phyloP scores from a whole-genome alignment of 306 rosid species.

The Rubus idaeus region DNA sequence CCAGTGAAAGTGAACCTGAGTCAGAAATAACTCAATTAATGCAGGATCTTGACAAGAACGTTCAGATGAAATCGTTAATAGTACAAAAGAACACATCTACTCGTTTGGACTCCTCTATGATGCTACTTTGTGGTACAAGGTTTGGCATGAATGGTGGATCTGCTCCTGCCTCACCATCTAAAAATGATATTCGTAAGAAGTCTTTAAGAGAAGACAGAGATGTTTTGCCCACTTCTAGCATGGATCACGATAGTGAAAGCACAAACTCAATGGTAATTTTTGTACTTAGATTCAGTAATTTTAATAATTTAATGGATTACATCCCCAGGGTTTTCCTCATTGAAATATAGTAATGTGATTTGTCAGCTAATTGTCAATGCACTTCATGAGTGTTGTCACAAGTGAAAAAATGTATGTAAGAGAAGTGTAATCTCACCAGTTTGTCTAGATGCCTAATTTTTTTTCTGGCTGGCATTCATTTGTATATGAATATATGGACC shows the following conservation, averaged over 20 bases:
- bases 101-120: slow-evolving; percentile 38
- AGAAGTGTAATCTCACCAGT: too few relatives aligned
- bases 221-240: not conserved
- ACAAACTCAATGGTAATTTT: slow-evolving; percentile 43
- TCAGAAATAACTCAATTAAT: slow-evolving; percentile 30
- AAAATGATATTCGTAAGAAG: slow-evolving; percentile 16
- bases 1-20: slow-evolving; percentile 36
- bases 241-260: slow-evolving; percentile 27
- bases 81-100: slow-evolving; percentile 17
- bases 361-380: too few relatives aligned
- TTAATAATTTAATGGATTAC: too few relatives aligned
- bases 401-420: too few relatives aligned
- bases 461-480: too few relatives aligned
- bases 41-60: slow-evolving; percentile 30
- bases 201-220: slow-evolving; percentile 25
- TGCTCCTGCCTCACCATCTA: slow-evolving; percentile 24
- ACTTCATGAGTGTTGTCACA: too few relatives aligned
- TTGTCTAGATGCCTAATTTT: too few relatives aligned
- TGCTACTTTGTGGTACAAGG: slow-evolving; percentile 21
- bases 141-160: slow-evolving; percentile 15
- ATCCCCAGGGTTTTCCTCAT: too few relatives aligned
- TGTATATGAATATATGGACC: too few relatives aligned
- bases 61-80: slow-evolving; percentile 22
- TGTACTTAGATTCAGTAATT: not conserved
- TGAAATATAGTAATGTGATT: not conserved